Percentiles rank a stretch among this genome's conserved stretches.
Conservation (phyloP, 1,284 basidiomycete genomes). For the Macrocystidia cucumis region DNA sequence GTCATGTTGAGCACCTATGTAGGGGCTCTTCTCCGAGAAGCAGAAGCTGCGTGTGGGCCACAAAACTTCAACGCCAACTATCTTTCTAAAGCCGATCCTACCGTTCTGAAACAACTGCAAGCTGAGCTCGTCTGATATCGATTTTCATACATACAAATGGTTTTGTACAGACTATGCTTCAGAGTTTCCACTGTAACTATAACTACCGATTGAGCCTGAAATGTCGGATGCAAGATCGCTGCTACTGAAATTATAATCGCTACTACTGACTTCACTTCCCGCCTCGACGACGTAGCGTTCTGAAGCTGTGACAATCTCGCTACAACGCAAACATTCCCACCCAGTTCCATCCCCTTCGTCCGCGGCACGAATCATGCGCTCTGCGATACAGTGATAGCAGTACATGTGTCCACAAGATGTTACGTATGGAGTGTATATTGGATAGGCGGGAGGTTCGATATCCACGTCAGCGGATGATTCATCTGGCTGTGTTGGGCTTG, state of each 20-base stretch:
- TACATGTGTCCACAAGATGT: conserved; percentile 77
- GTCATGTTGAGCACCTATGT: conserved; percentile 54
- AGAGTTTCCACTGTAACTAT: conserved; percentile 39
- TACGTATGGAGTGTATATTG: conserved; percentile 66
- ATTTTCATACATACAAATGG: background rate
- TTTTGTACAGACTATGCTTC: conserved; percentile 11
- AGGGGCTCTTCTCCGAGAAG: conserved; percentile 48
- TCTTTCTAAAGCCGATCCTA: conserved; percentile 58
- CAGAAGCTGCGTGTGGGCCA: conserved; percentile 47
- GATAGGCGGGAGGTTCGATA: conserved; percentile 43
- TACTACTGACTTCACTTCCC: conserved; percentile 32
- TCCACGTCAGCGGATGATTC: conserved; percentile 14
- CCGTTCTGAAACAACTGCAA: conserved; percentile 63
- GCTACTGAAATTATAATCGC: conserved; percentile 54
- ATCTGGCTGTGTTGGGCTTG: conserved; percentile 11
- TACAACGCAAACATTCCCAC: conserved; percentile 83
- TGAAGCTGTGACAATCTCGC: conserved; percentile 45
- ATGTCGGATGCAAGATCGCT: conserved; percentile 35
- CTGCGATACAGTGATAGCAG: conserved; percentile 85
- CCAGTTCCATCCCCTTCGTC: conserved; percentile 46
- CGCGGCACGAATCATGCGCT: conserved; percentile 66
- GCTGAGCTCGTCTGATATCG: conserved; percentile 30
- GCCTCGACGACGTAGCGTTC: conserved; percentile 36
- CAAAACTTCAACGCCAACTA: conserved; percentile 50
- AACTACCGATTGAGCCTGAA: conserved; percentile 41